Evolutionary conservation across 208 protist species (phyloP).

Genomic region (Crithidia mellificae): DNA sequence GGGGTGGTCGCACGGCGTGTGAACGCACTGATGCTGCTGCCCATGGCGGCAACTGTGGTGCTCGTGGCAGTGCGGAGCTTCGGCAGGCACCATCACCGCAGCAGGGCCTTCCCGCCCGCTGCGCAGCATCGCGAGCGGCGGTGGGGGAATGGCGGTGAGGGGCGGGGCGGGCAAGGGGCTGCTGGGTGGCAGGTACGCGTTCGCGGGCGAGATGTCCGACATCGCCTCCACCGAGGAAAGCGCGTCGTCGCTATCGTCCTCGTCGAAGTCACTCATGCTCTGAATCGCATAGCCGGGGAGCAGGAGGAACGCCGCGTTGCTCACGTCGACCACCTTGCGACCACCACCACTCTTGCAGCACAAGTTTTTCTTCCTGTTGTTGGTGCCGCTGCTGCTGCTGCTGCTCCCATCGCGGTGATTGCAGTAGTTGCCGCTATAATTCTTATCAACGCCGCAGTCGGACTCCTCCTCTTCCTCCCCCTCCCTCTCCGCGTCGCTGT

Average conservation of each 20-base stretch:
- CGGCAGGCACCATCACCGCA: not conserved
- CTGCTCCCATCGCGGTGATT: too few species aligned
- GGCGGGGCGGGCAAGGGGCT: not conserved
- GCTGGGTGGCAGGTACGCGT: not conserved
- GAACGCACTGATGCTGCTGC: not conserved
- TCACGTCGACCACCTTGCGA: too few species aligned
- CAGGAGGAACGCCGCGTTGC: not conserved
- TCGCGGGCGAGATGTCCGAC: not conserved
- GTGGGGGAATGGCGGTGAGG: not conserved
- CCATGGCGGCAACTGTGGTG: not conserved
- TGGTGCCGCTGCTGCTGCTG: too few species aligned
- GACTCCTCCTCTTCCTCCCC: too few species aligned
- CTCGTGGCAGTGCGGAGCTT: not conserved
- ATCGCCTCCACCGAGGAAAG: not conserved
- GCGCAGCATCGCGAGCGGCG: constrained; percentile 4
- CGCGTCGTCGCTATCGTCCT: not conserved
- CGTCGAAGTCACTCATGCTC: not conserved
- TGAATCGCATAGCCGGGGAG: not conserved
- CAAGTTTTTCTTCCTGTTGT: too few species aligned
- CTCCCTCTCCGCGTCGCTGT: too few species aligned
- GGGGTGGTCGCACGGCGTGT: too few species aligned
- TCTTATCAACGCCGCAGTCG: too few species aligned
- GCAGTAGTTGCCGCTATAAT: too few species aligned
- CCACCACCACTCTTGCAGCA: not conserved
- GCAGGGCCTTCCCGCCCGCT: not conserved